Base-by-base conservation (phyloP, 108 stramenopile species). In the Discostella pseudostelligera region DNA sequence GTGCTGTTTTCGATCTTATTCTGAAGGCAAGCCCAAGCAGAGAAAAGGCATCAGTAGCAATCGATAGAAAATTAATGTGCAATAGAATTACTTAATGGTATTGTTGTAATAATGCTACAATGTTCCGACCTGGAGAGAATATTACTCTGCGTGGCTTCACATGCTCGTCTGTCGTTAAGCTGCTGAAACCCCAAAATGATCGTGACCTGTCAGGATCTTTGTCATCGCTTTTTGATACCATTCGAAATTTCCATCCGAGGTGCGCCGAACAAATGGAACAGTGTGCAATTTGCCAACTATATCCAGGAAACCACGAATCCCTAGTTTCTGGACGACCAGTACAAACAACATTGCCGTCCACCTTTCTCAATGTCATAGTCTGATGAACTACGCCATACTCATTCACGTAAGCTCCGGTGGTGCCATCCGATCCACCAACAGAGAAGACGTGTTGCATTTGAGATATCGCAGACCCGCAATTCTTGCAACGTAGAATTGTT, bases 191-290 rank as follows among this genome's bases (percentile, higher is more conserved):
- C 58, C 58, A 66, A 58, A 66, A 66, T 11, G 25, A 16, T 0
- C 25, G 12, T 17, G 65, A 59, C 7, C 58, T 57, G 21, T 66
- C 65, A 9, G 58, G 65, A 42, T 66, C 65, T 10, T 45, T 40
- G 14, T 45, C 43, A 4, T 42, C 14, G 53, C 42, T 19, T 50
- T 60, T 72, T 49, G 17, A 37, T 39, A 79, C 74, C 43, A 50
- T 64, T 46, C 61, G 51, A 72, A 94, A 94, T 67, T 86, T 90
- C 92, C 92, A 94, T 40, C 92, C 92, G n/a, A 94, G 56, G 46
- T 86, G 75, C 12, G 67, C 59, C n/a, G 37, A 59, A 59, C 92
- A 94, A 4, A 59, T 46, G 8, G 45, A 24, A 45, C 92, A 94
- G 47, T 76, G 67, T 7, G 84, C 62, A 22, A 94, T 84, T 7